Evolutionary conservation across 108 stramenopile species (phyloP).

Genomic region (Asterionellopsis glacialis): DNA sequence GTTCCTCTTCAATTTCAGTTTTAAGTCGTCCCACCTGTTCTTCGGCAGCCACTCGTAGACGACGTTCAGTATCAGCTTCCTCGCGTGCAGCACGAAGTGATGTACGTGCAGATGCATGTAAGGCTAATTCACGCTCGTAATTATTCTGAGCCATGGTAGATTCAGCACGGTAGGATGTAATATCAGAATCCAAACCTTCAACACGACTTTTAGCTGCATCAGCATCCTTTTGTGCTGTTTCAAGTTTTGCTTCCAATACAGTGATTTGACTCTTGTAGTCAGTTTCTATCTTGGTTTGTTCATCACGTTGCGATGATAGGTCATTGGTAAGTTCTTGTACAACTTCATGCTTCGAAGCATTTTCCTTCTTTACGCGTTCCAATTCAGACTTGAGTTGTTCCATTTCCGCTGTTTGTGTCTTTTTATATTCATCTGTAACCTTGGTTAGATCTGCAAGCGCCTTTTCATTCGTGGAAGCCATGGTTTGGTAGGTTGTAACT

Average conservation of each 20-base stretch:
- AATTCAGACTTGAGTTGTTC: constrained; percentile 33
- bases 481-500: constrained; percentile 41
- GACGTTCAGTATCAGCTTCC: constrained; percentile 43
- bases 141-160: constrained; percentile 46
- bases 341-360: constrained; percentile 49
- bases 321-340: constrained; percentile 73
- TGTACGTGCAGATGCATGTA: constrained; percentile 72
- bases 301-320: constrained; percentile 58
- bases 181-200: constrained; percentile 45
- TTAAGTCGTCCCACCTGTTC: constrained; percentile 28
- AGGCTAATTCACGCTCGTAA: constrained; percentile 79
- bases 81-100: constrained; percentile 63
- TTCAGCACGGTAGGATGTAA: constrained; percentile 46
- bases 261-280: constrained; percentile 52
- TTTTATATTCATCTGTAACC: constrained; percentile 54
- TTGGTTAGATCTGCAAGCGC: constrained; percentile 54
- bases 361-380: constrained; percentile 34
- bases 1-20: constrained; percentile 47
- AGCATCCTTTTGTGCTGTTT: constrained; percentile 44
- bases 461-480: constrained; percentile 72
- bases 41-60: constrained; percentile 45
- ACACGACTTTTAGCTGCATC: constrained; percentile 36
- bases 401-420: constrained; percentile 37
- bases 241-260: constrained; percentile 34
- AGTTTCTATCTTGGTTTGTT: constrained; percentile 54